These are phyloP conservation scores for Amauroascus niger DNA, from an alignment of 2,329 filamentous ascomycete genomes.

Conservation along the genomic window DNA sequence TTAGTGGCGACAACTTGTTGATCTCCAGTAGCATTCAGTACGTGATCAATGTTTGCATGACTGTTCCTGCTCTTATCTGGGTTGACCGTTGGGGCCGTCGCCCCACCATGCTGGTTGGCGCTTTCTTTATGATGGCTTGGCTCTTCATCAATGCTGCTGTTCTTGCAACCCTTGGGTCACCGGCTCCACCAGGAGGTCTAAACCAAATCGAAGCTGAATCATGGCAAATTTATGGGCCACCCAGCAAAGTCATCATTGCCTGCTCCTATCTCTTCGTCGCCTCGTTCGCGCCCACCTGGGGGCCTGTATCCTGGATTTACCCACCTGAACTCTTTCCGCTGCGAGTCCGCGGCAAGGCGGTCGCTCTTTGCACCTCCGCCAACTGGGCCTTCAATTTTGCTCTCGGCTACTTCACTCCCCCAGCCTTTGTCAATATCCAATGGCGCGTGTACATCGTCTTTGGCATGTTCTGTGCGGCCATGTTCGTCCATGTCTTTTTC, in stretches of 20 bases:
- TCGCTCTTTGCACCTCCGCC: conserved; percentile 49
- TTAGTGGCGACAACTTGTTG: conserved; percentile 50
- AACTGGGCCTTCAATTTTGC: conserved; percentile 57
- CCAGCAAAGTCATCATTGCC: conserved; percentile 54
- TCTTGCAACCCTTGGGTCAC: conserved; percentile 38
- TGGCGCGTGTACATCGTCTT: conserved; percentile 66
- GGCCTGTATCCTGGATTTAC: conserved; percentile 51
- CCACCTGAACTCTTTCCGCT: conserved; percentile 54
- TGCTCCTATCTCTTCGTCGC: conserved; percentile 66
- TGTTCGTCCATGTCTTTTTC: conserved; percentile 60
- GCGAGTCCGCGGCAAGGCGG: conserved; percentile 53
- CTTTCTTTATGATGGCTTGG: conserved; percentile 50
- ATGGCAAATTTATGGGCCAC: conserved; percentile 31
- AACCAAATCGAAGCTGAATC: conserved; percentile 29
- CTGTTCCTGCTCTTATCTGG: conserved; percentile 62
- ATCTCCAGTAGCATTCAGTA: conserved; percentile 62
- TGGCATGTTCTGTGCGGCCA: conserved; percentile 58
- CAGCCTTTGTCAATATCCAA: conserved; percentile 49
- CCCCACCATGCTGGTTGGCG: conserved; percentile 54
- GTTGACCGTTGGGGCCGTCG: conserved; percentile 70
- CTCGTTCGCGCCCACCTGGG: conserved; percentile 57
- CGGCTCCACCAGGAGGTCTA: conserved; percentile 21
- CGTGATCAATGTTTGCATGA: conserved; percentile 72
- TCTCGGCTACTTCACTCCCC: conserved; percentile 48
- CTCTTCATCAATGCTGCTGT: conserved; percentile 39